Evolutionary conservation across 768 basidiomycete species (phyloP), one percentile per base, ranked within the genome.

Genomic region (Suillus bovinus): DNA sequence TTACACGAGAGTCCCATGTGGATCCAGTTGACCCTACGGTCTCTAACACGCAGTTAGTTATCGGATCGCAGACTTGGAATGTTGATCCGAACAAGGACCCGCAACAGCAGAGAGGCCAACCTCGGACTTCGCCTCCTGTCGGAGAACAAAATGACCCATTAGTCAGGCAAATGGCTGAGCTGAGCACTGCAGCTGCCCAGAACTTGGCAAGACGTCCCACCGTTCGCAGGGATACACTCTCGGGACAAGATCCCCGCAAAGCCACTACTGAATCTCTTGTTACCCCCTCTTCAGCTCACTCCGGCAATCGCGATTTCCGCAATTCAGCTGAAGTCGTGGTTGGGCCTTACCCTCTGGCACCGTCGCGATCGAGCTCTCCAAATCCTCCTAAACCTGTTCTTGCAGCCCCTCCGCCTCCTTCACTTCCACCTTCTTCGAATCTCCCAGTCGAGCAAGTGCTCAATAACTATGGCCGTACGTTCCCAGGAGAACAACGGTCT

Each of bases 401-500:
- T 71, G 92, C 90, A 84, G 83, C 86, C 53, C 87, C 91, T 8
- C 87, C 85, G 17, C 59, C 68, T 2, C 44, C 80, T 0, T 71
- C 72, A 16, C 24, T 62, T 3, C 60, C 75, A 4, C 76, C 81
- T 3, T 64, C 80, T 8, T 81, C 81, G 1, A 72, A 80, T 44
- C 81, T 86, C n/a, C 80, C 84, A 0, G 85, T 93, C 20, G 87
- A 91, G 61, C 84, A 86, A n/a, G 87, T 94, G 9, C 74, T 94
- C 17, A 79, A 80, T 0, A 82, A 86, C 65, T 98, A 98, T 70
- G 84, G 88, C 31, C 93, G 94, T 69, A 85, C 89, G 1, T 84
- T 98, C 71, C 96, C 95, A 8, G 95, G 94, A 4, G 96, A 97
- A 72, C 79, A 84, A 56, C 87, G 84, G 74, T 79, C 82, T 9